Base-by-base conservation (phyloP, 2,329 filamentous ascomycete species). In the Gremmenia infestans region DNA sequence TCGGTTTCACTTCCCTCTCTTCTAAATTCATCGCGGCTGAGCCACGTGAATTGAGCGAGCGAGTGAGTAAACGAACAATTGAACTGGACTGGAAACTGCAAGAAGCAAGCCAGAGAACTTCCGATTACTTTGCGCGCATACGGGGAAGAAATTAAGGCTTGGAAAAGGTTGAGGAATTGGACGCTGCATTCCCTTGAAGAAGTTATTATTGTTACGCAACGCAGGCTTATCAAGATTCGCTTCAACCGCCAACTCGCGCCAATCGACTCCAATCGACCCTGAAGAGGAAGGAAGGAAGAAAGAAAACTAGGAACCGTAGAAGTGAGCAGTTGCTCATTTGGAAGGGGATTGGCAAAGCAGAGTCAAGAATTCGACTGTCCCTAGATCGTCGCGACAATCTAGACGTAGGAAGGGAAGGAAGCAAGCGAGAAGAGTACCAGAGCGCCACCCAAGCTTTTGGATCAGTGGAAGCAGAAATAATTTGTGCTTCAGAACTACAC, bases 11-110 rank as follows among this genome's bases (percentile, higher is more conserved):
- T 57, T 52, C 32, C 53, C 39, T 51, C 48, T 61, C 53, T 39
- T 40, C 59, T 63, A 59, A 57, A 52, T 65, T 54, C 58, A 53
- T 60, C 60, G 57, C 62, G 58, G 61, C 63, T 60, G 62, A 58
- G 56, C 62, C 63, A 63, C 63, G 62, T 64, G 62, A 60, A 64
- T 50, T 47, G 32, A 53, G 40, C 28, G 50, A 56, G 25, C 49
- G 39, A 52, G 54, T 49, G 39, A 23, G 11, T 45, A 8, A 23
- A 23, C 19, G 5, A 12, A 5, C 23, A 17, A 23, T 2, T 12
- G 15, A 4, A 5, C 45, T 45, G 45, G 45, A 28, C 9, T 47
- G 19, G 19, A 32, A 2, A 28, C 23, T 17, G 22, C 45, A 11
- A 47, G 23, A 32, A 47, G 14, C 22, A 32, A 47, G n/a, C 45